Evolutionary conservation across 108 stramenopile species (phyloP).

Genomic region (Nitzschia inconspicua): DNA sequence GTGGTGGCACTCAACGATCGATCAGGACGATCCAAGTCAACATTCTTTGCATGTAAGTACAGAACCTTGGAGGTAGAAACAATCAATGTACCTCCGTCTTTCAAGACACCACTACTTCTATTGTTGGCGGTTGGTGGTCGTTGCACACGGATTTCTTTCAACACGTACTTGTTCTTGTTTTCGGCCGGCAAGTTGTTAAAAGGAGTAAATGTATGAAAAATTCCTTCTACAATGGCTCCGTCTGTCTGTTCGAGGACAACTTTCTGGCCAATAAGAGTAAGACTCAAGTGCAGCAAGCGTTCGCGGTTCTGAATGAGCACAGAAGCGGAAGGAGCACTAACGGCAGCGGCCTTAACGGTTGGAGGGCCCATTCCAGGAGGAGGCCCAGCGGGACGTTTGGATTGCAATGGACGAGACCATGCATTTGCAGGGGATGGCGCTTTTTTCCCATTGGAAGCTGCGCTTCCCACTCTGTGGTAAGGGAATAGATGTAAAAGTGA

Average conservation of each 20-base stretch:
- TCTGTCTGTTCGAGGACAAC: slow-evolving; percentile 45
- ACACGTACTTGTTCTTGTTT: slow-evolving; percentile 54
- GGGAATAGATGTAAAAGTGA: too few species aligned
- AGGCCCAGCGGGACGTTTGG: slow-evolving; percentile 11
- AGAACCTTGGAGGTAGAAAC: slow-evolving; percentile 51
- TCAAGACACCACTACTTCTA: slow-evolving; percentile 5
- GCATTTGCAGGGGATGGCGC: slow-evolving; percentile 26
- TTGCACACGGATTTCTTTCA: slow-evolving; percentile 47
- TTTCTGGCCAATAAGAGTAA: slow-evolving; percentile 65
- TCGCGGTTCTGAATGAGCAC: slow-evolving; percentile 31
- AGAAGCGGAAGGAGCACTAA: slow-evolving; percentile 2
- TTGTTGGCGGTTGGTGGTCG: slow-evolving; percentile 12
- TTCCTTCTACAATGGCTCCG: slow-evolving; percentile 70
- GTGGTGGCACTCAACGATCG: background rate
- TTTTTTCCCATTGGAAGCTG: background rate
- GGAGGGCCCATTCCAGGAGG: slow-evolving; percentile 48
- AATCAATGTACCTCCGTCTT: slow-evolving; percentile 53
- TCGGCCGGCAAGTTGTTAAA: slow-evolving; percentile 36
- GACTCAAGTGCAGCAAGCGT: slow-evolving; percentile 58
- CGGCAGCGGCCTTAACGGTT: slow-evolving; percentile 11
- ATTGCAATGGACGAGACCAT: slow-evolving; percentile 35
- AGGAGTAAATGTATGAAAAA: slow-evolving; percentile 74
- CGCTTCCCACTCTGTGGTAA: too few species aligned
- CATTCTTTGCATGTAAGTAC: slow-evolving; percentile 47
- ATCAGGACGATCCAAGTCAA: slow-evolving; percentile 34